Conservation (phyloP, 2,329 filamentous ascomycete genomes). For the Fusarium verticillioides region DNA sequence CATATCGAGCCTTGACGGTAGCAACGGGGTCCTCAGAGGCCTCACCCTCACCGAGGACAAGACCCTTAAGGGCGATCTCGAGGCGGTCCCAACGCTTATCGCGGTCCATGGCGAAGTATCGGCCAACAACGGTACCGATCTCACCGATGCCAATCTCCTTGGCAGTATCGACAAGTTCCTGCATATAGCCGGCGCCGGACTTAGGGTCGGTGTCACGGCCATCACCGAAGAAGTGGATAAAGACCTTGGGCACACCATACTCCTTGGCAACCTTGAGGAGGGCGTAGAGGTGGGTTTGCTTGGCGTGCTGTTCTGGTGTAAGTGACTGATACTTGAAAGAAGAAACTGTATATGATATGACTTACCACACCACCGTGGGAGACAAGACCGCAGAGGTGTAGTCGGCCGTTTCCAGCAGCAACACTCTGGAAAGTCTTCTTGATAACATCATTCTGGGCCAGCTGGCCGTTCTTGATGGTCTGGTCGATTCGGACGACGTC, state of each 20-base stretch:
- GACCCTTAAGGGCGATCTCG: conserved; percentile 87
- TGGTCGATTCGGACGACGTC: conserved; percentile 96
- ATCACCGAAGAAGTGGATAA: conserved; percentile 99
- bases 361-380: conserved; percentile 91
- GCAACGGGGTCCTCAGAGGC: conserved; percentile 84
- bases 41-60: conserved; percentile 89
- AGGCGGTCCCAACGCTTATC: conserved; percentile 99
- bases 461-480: conserved; percentile 85
- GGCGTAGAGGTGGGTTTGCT: conserved; percentile 91
- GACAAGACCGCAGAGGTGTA: conserved; percentile 92
- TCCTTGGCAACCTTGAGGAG: conserved; percentile 92
- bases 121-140: conserved; percentile 91
- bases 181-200: conserved; percentile 87
- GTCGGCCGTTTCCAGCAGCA: conserved; percentile 87
- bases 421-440: conserved; percentile 80
- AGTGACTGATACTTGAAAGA: conserved; percentile 4
- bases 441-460: conserved; percentile 81
- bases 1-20: conserved; percentile 88
- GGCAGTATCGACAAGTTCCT: conserved; percentile 81
- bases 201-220: conserved; percentile 98
- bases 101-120: conserved; percentile 99
- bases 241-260: conserved; percentile 87
- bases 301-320: conserved; percentile 74
- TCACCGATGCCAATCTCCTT: conserved; percentile 89
- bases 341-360: conserved; percentile 32